Base-by-base conservation (phyloP, 331 rosid genomes). In the Quercus lobata region DNA sequence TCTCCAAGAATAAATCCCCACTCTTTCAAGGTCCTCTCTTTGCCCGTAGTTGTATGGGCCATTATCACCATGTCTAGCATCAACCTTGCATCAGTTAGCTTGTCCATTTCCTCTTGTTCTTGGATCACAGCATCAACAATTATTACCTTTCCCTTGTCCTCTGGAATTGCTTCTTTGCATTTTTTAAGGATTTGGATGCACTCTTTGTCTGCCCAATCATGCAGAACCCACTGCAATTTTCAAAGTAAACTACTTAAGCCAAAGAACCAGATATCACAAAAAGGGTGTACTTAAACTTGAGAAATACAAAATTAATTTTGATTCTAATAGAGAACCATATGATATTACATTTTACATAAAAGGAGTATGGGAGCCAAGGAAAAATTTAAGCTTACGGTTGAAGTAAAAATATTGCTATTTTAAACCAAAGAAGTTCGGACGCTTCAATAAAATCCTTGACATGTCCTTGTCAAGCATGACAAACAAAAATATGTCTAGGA, bases 121-220 rank as follows among this genome's bases (percentile, higher is more conserved):
- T 79, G 89, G 5, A 89, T 75, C 41, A 94, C 83, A 5, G 85
- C 86, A 58, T 94, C 96, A 1, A 91, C 76, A 1, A 90, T 86
- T 14, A 92, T 87, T 34, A 94, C 91, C 81, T 81, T 90, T 37
- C 94, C 98, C 30, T 75, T 91, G 11, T 83, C 86, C 71, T 71
- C 44, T 1, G 89, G 85, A 44, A 92, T 79, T 0, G 93, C 92
- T 77, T 91, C 91, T 73, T 72, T 87, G 53, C 91, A 92, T 0
- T 76, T 94, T 69, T 86, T 91, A n/a, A 89, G 83, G 69, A 92
- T 89, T 4, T 65, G 22, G 34, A 92, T 88, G 84, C 97, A 89
- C 25, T 92, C 95, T 25, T 91, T 83, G 4, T 94, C 97, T 1
- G 84, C 83, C 98, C 94, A 89, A 9, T 91, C 93, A 54, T 92